Conservation (phyloP, 306 rosid genomes). For the Cicer cuneatum region DNA sequence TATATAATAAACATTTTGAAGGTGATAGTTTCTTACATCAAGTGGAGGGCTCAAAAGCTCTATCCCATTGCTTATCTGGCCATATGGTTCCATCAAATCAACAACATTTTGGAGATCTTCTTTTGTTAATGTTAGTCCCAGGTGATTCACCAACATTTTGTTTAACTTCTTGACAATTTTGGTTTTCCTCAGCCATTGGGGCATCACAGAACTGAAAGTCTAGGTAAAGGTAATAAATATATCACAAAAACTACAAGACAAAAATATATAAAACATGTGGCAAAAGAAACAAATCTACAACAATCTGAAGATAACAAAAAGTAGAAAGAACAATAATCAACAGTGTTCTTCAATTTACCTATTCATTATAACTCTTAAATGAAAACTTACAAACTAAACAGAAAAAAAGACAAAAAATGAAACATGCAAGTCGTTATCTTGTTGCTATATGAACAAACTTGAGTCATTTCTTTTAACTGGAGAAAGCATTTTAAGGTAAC, state of each 20-base stretch:
- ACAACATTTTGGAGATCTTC: constrained; percentile 86
- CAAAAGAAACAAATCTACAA: constrained; percentile 26
- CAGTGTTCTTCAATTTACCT: constrained; percentile 31
- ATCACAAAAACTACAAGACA: constrained; percentile 29
- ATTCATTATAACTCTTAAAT: background rate
- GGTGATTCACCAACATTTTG: constrained; percentile 79
- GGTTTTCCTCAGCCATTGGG: constrained; percentile 70
- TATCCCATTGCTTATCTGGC: constrained; percentile 94
- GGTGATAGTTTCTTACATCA: constrained; percentile 67
- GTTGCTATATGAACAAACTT: constrained; percentile 25
- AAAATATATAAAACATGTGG: constrained; percentile 35
- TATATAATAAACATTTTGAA: constrained; percentile 29
- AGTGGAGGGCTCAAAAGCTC: constrained; percentile 91
- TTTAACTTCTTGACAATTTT: constrained; percentile 57
- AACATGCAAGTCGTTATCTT: background rate
- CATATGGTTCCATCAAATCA: constrained; percentile 97
- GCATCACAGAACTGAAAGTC: constrained; percentile 79
- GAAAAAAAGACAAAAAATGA: constrained; percentile 13
- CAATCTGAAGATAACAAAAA: constrained; percentile 30
- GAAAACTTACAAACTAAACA: constrained; percentile 9
- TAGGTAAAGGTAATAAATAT: constrained; percentile 53
- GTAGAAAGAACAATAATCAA: constrained; percentile 26
- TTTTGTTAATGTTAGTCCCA: constrained; percentile 78
- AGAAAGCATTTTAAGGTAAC: constrained; percentile 26
- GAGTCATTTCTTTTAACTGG: constrained; percentile 12